Conservation (phyloP, 2,329 filamentous ascomycete genomes). For the Tolypocladium tundrense region DNA sequence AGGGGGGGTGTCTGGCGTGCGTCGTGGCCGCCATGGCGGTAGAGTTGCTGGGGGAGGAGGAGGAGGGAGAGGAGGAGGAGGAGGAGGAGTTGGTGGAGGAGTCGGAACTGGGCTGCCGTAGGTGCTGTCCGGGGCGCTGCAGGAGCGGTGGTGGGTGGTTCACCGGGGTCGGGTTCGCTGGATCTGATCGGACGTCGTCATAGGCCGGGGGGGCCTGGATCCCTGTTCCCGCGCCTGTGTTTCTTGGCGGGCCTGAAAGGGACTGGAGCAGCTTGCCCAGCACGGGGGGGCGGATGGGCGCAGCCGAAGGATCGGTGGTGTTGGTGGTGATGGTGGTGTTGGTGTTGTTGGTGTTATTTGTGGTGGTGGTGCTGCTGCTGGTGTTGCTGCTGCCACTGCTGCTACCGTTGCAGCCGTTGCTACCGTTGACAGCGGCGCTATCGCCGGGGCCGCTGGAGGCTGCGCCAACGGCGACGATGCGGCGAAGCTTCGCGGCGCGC, state of each 20-base stretch:
- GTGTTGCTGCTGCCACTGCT: neutral
- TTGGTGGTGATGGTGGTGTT: neutral
- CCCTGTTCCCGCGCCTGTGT: conserved; percentile 5
- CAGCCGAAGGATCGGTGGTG: neutral
- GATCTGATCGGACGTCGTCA: conserved; percentile 17
- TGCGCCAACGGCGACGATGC: neutral
- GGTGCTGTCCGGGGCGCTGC: conserved; percentile 3
- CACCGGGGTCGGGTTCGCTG: conserved; percentile 3
- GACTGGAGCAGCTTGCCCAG: conserved; percentile 8
- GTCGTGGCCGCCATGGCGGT: conserved; percentile 13
- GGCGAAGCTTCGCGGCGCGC: neutral
- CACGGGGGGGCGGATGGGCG: conserved; percentile 1
- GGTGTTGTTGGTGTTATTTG: neutral
- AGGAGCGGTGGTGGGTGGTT: neutral
- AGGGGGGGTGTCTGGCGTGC: conserved; percentile 9
- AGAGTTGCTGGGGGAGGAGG: neutral
- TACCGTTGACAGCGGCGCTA: neutral
- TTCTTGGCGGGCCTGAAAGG: neutral
- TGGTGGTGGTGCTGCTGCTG: neutral
- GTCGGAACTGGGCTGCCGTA: neutral
- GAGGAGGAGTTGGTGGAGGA: neutral
- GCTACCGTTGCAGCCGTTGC: conserved; percentile 1
- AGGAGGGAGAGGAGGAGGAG: neutral
- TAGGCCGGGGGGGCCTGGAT: conserved; percentile 15
- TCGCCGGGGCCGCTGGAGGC: neutral